These are phyloP conservation scores for Tanacetum coccineum DNA, from an alignment of 129 eudicot species.

Conservation along the genomic window DNA sequence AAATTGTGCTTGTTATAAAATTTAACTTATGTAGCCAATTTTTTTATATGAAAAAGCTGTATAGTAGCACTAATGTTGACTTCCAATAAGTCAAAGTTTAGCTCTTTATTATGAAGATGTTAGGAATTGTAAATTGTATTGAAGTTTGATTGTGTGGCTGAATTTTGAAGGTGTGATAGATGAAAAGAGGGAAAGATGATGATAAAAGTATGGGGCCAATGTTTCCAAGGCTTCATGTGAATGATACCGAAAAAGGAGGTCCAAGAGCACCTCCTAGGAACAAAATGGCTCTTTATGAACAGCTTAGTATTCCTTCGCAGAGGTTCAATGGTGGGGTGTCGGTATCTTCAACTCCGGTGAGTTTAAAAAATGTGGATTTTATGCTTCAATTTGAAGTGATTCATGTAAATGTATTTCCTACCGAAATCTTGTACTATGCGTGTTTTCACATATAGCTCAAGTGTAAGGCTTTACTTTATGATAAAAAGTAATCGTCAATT, in stretches of 20 bases:
- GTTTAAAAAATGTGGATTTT: background rate
- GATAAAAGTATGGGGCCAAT: constrained; percentile 85
- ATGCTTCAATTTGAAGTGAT: too few species aligned
- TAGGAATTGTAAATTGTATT: background rate
- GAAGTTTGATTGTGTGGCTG: constrained; percentile 20
- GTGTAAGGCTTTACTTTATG: background rate
- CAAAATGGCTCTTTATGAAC: constrained; percentile 99
- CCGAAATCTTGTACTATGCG: background rate
- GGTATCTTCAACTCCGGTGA: constrained; percentile 49
- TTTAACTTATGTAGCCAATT: background rate
- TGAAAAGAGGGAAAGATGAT: constrained; percentile 89
- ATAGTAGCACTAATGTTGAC: too few species aligned
- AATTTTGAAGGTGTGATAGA: constrained; percentile 23
- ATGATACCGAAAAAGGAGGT: constrained; percentile 97
- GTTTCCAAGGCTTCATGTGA: constrained; percentile 99
- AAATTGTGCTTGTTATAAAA: constrained; percentile 2
- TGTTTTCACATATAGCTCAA: background rate
- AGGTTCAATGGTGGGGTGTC: constrained; percentile 47
- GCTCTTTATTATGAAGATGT: background rate
- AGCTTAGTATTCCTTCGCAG: constrained; percentile 92
- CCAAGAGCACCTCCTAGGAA: constrained; percentile 99
- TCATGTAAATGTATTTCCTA: background rate
- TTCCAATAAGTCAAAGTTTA: background rate
- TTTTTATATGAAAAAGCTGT: background rate
- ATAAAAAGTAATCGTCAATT: background rate